Percentiles rank a stretch among this genome's conserved stretches.
phyloP scores from a whole-genome alignment of 768 basidiomycete genomes.

The Mycena leptocephala region DNA sequence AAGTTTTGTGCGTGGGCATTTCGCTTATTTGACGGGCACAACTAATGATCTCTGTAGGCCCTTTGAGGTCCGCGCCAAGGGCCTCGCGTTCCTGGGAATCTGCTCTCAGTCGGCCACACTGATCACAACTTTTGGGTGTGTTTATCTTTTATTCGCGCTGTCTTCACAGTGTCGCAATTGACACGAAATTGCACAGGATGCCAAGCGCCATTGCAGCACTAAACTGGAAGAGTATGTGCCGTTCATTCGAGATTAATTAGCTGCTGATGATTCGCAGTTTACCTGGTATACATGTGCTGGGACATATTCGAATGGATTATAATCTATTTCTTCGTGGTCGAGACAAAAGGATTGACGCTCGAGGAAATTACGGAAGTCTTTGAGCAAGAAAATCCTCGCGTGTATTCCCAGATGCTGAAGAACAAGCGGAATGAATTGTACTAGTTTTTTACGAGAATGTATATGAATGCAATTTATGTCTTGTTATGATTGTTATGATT shows the following conservation, averaged over 20 bases:
- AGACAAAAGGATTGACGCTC: conserved; percentile 67
- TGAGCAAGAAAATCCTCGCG: conserved; percentile 59
- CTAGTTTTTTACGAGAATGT: not conserved
- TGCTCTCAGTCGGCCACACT: conserved; percentile 59
- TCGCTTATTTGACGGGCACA: not conserved
- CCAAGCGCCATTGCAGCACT: conserved; percentile 64
- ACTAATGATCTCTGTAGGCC: not conserved
- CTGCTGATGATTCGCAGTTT: conserved; percentile 52
- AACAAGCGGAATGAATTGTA: not conserved
- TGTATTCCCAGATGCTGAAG: conserved; percentile 46
- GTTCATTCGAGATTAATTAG: not conserved
- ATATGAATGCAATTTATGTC: not conserved
- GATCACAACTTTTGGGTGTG: conserved; percentile 68
- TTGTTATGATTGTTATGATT: too few species aligned
- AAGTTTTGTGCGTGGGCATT: conserved; percentile 53
- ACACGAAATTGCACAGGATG: conserved; percentile 46
- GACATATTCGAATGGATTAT: conserved; percentile 64
- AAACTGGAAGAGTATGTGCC: conserved; percentile 61
- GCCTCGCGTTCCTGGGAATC: conserved; percentile 66
- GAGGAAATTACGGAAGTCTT: conserved; percentile 68
- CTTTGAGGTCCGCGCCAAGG: conserved; percentile 68
- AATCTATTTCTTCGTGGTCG: conserved; percentile 66
- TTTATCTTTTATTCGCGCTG: not conserved
- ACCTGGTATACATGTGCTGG: conserved; percentile 66
- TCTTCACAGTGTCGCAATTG: not conserved